Evolutionary conservation across 306 rosid genomes (phyloP).

Genomic region (Quillaja saponaria): DNA sequence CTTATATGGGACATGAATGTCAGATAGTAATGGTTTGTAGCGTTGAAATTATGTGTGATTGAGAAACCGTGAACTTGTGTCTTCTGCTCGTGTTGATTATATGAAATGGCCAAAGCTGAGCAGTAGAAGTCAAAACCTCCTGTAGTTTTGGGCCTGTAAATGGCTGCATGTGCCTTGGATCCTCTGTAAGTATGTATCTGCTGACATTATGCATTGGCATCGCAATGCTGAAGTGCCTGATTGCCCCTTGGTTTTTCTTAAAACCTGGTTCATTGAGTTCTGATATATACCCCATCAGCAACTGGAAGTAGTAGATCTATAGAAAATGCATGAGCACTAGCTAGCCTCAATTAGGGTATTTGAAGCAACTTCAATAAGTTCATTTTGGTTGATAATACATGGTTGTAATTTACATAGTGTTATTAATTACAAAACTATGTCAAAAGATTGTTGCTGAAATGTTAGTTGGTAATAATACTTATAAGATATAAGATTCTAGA

Average conservation of each 20-base stretch:
- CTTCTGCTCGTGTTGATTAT: slow-evolving; percentile 22
- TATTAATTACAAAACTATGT: too few relatives aligned
- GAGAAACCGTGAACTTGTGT: slow-evolving; percentile 25
- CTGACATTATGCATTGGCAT: too few relatives aligned
- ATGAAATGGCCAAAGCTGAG: slow-evolving; percentile 32
- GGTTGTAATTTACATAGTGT: slow-evolving; percentile 16
- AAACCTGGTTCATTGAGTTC: too few relatives aligned
- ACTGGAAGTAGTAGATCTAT: slow-evolving; percentile 17
- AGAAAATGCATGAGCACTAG: too few relatives aligned
- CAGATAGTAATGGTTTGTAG: slow-evolving; percentile 20
- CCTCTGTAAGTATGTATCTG: slow-evolving; percentile 40
- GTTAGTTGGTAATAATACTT: neutral
- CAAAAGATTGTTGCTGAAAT: too few relatives aligned
- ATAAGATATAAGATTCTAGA: too few relatives aligned
- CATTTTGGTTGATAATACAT: slow-evolving; percentile 2
- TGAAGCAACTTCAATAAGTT: slow-evolving; percentile 2
- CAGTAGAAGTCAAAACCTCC: slow-evolving; percentile 19
- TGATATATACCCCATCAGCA: slow-evolving; percentile 17
- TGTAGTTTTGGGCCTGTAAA: slow-evolving; percentile 32
- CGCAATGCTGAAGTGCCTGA: too few relatives aligned
- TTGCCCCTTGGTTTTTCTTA: too few relatives aligned
- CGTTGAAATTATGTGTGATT: slow-evolving; percentile 27
- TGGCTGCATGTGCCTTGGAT: slow-evolving; percentile 28
- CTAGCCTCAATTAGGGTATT: too few relatives aligned
- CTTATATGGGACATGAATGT: slow-evolving; percentile 22